Evolutionary conservation across 2,329 filamentous ascomycete species (phyloP).

Genomic region (Monilinia laxa): DNA sequence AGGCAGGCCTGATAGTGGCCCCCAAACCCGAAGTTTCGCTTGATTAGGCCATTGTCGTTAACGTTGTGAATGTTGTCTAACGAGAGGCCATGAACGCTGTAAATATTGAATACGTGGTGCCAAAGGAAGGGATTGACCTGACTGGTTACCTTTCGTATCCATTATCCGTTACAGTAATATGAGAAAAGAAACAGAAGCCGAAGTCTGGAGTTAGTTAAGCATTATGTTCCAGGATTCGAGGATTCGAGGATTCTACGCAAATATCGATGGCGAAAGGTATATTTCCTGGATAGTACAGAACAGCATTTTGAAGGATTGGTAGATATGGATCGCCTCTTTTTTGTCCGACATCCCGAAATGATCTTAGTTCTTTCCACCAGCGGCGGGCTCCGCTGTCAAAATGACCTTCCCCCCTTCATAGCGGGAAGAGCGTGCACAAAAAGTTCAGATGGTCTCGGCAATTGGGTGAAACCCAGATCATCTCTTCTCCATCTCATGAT

Average conservation of each 20-base stretch:
- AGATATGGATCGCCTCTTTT: neutral
- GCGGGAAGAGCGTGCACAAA: neutral
- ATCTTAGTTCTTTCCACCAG: neutral
- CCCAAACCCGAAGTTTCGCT: neutral
- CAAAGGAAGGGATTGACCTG: constrained; percentile 1
- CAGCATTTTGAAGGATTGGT: neutral
- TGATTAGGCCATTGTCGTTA: constrained; percentile 8
- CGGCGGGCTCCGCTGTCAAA: constrained; percentile 5
- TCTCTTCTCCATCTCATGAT: neutral
- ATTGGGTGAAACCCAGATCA: neutral
- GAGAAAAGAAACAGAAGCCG: neutral
- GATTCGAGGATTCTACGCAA: neutral
- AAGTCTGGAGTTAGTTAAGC: neutral
- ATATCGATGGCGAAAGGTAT: neutral
- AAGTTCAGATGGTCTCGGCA: constrained; percentile 13
- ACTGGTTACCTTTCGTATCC: neutral
- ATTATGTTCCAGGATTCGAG: neutral
- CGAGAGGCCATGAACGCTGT: constrained; percentile 10
- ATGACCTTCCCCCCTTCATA: neutral
- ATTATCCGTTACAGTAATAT: no score
- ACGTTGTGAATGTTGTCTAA: constrained; percentile 9
- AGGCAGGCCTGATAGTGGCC: neutral
- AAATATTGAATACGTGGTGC: constrained; percentile 17
- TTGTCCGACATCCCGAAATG: neutral
- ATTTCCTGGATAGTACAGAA: no score